A percentile compares a stretch with the other conserved stretches of the same genome.
Conservation (phyloP, 495 filamentous ascomycete species). For the Penicillium coffeae region DNA sequence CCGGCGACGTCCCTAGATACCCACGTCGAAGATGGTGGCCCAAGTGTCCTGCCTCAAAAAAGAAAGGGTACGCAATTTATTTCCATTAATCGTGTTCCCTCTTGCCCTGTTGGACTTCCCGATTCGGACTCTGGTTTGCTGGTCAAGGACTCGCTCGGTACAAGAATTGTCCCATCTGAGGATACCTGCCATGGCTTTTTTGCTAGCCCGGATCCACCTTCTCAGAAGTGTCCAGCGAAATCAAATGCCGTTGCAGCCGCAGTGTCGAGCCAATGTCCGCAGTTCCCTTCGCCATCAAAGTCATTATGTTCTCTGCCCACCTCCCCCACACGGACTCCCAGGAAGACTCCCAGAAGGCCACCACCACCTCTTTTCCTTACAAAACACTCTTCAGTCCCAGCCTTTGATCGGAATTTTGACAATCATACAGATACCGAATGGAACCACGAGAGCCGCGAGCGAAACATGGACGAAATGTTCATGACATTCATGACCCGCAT, state of each 20-base stretch:
- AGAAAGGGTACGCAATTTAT: conserved; percentile 63
- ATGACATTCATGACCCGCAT: conserved; percentile 58
- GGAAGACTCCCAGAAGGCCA: conserved; percentile 22
- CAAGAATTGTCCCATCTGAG: background rate
- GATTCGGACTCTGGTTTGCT: background rate
- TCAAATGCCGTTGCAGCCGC: no score
- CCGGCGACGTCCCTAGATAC: conserved; percentile 60
- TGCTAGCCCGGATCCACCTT: background rate
- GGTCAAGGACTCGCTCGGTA: background rate
- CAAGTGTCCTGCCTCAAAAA: conserved; percentile 44
- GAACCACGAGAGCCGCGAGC: conserved; percentile 65
- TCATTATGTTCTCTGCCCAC: background rate
- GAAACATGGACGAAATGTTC: conserved; percentile 62
- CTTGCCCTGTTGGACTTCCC: conserved; percentile 20
- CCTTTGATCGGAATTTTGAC: conserved; percentile 46
- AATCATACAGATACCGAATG: conserved; percentile 53
- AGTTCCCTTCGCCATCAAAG: background rate
- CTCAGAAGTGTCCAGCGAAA: background rate
- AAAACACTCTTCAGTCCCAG: conserved; percentile 63
- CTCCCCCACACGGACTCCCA: background rate
- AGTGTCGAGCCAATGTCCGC: no score
- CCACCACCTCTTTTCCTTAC: conserved; percentile 52
- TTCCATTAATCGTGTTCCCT: conserved; percentile 25
- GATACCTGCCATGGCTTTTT: background rate
- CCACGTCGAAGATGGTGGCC: conserved; percentile 43